phyloP scores from a whole-genome alignment of 2,329 filamentous ascomycete species.

The Aspergillus felis region DNA sequence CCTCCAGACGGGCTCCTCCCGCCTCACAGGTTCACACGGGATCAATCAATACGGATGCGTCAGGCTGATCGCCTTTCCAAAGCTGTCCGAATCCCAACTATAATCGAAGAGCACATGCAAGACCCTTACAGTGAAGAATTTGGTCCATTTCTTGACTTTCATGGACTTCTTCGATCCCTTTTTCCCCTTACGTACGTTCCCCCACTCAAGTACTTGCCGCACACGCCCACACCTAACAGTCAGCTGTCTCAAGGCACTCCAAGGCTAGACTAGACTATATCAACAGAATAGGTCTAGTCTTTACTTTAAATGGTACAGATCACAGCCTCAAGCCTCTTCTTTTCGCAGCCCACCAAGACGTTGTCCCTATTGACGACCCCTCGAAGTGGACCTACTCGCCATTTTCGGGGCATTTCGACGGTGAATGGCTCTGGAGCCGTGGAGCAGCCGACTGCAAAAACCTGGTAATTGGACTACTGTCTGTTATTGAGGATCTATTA shows the following conservation, averaged over 20 bases:
- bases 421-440: constrained; percentile 53
- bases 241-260: constrained; percentile 28
- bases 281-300: constrained; percentile 61
- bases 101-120: constrained; percentile 26
- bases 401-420: constrained; percentile 52
- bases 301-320: constrained; percentile 56
- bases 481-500: constrained; percentile 53
- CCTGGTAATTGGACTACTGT: constrained; percentile 50
- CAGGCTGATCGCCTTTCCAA: constrained; percentile 51
- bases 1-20: constrained; percentile 27
- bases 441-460: constrained; percentile 56
- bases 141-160: constrained; percentile 55
- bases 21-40: constrained; percentile 25
- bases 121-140: constrained; percentile 57
- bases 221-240: not conserved
- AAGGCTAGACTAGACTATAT: constrained; percentile 50
- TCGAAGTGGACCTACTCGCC: constrained; percentile 53
- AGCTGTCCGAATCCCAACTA: constrained; percentile 55
- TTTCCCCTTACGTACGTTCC: constrained; percentile 49
- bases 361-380: constrained; percentile 51
- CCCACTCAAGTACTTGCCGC: not conserved
- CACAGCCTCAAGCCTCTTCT: constrained; percentile 51
- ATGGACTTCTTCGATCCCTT: constrained; percentile 45
- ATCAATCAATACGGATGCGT: constrained; percentile 25
- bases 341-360: constrained; percentile 55